A percentile compares a stretch with the other conserved stretches of the same genome.
Conservation (phyloP, 2,329 filamentous ascomycete genomes). For the Aspergillus fumigatus region DNA sequence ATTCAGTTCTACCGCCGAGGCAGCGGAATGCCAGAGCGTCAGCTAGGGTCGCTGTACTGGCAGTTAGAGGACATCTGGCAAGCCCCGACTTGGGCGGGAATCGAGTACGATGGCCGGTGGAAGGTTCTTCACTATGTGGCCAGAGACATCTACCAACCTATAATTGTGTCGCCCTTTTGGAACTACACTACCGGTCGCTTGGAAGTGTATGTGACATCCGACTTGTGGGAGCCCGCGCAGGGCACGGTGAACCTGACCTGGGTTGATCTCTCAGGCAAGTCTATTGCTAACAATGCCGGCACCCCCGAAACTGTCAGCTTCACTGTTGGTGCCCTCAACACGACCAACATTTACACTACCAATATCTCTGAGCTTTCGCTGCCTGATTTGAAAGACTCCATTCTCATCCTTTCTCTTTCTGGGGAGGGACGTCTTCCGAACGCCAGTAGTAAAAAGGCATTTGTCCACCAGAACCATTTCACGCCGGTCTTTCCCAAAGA, state of each 20-base stretch:
- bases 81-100: slow-evolving; percentile 59
- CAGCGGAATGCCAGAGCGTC: slow-evolving; percentile 53
- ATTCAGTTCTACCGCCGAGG: slow-evolving; percentile 60
- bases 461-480: slow-evolving; percentile 50
- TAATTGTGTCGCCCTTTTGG: slow-evolving; percentile 58
- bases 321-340: slow-evolving; percentile 49
- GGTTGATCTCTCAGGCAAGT: slow-evolving; percentile 47
- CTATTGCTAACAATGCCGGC: slow-evolving; percentile 35
- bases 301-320: slow-evolving; percentile 34
- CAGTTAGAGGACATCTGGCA: slow-evolving; percentile 64
- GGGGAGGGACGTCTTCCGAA: slow-evolving; percentile 48
- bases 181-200: slow-evolving; percentile 49
- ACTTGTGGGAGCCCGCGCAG: slow-evolving; percentile 49
- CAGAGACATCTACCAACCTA: slow-evolving; percentile 53
- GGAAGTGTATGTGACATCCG: slow-evolving; percentile 53
- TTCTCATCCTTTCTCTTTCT: slow-evolving; percentile 44
- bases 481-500: slow-evolving; percentile 44
- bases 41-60: slow-evolving; percentile 60
- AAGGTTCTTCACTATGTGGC: slow-evolving; percentile 58
- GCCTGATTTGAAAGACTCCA: slow-evolving; percentile 30
- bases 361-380: slow-evolving; percentile 35
- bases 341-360: slow-evolving; percentile 43
- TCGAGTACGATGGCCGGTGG: slow-evolving; percentile 61
- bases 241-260: slow-evolving; percentile 49
- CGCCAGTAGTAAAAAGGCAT: slow-evolving; percentile 30